Base-by-base conservation (phyloP, 129 eudicot genomes). In the Artemisia argyi region DNA sequence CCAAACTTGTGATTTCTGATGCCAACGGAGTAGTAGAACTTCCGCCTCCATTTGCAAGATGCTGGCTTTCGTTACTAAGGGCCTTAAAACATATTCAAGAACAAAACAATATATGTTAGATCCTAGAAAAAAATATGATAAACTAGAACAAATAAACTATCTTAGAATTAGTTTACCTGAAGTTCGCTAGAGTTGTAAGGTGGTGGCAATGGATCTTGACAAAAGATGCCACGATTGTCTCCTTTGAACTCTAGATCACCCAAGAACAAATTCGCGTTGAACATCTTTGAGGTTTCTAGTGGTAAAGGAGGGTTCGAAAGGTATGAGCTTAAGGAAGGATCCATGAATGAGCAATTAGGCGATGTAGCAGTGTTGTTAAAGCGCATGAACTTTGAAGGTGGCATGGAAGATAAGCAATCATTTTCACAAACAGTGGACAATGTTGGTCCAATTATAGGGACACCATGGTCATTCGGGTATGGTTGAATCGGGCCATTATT, bases 1-100 rank as follows among this genome's bases (percentile, higher is more conserved):
- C 98, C 81, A 93, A 85, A 69, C 87, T 87, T 76, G 96, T 72
- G 26, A 87, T 89, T 61, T 93, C 98, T 11, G 96, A 75, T 61
- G 88, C 76, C 82, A 92, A 79, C 44, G 88, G 85, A 66, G 91
- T 80, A 13, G 67, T 68, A 28, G 74, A 73, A 60, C 79, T 78
- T 44, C 76, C 81, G 47, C 82, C 75, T 54, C 87, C 91, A 77
- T 80, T 78, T 16, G 73, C 81, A 20, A 82, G 66, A 76, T 84
- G 96, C 26, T 81, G 95, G 70, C 79, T 88, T 76, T 88, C 92
- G 46, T 76, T 84, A 69, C 90, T 79, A 56, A 84, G 82, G 42
- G 85, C 85, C 97, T 91, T 68, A 13, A 50, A 22, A 51, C 49
- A 68, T 2, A 35, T 14, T 72, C 8, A n/a, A 11, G 17, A 35